A percentile compares a stretch with the other conserved stretches of the same genome.
phyloP scores from a whole-genome alignment of 1,139 yeast species.

The Kluyveromyces sp. region DNA sequence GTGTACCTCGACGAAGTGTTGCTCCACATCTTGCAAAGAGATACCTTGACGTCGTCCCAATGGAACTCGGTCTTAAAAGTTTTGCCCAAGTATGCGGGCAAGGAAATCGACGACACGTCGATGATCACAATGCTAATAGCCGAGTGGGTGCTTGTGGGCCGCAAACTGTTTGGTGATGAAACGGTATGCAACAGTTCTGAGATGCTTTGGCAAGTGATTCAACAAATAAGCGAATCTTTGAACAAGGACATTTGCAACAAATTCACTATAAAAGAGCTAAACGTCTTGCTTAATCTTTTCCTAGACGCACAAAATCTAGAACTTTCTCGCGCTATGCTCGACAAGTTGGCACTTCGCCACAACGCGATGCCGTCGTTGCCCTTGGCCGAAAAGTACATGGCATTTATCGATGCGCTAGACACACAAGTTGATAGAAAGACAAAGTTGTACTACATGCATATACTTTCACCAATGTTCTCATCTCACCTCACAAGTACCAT shows the following conservation, averaged over 20 bases:
- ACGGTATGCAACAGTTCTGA: not conserved
- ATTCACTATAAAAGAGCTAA: not conserved
- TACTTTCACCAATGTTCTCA: conserved; percentile 15
- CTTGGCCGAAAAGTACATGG: conserved; percentile 11
- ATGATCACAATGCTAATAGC: not conserved
- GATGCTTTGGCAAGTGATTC: not conserved
- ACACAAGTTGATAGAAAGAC: conserved; percentile 5
- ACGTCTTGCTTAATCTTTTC: not conserved
- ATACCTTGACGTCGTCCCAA: not conserved
- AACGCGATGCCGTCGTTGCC: not conserved
- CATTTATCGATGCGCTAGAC: conserved; percentile 5
- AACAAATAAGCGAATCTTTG: not conserved
- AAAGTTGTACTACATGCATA: conserved; percentile 14
- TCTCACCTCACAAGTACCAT: conserved; percentile 10
- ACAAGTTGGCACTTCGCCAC: not conserved
- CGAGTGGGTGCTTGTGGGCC: not conserved
- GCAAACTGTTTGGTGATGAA: not conserved
- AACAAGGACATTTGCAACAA: not conserved
- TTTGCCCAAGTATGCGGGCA: conserved; percentile 1
- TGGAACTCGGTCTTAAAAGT: not conserved
- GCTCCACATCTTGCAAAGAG: conserved; percentile 10
- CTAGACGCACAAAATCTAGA: not conserved
- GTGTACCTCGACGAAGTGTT: conserved; percentile 6
- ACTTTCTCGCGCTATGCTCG: not conserved
- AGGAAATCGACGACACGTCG: not conserved